Evolutionary conservation across 495 filamentous ascomycete genomes (phyloP), one percentile per base, ranked within the genome.

Genomic region (Aspergillus saccharolyticus): DNA sequence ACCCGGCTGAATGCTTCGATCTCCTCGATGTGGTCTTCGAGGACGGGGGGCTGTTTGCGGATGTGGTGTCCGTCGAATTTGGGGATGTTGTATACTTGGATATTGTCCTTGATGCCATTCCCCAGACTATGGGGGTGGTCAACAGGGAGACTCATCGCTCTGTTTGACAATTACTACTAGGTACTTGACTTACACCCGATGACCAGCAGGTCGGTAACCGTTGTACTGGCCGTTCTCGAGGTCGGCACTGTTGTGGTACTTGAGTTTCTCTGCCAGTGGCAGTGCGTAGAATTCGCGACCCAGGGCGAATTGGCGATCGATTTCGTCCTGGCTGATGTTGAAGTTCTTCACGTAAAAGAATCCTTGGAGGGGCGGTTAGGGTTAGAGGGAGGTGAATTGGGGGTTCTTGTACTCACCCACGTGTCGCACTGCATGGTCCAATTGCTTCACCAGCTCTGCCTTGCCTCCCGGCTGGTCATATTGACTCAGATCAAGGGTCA

Each of bases 331-430:
- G 30, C 68, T 69, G 44, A 85, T 75, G 39, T 80, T 80, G 57
- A 81, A 79, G 63, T 78, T 77, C 44, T 71, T 76, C 6, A 84
- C 77, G 58, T 83, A 81, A 67, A 83, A 83, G 65, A 83, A 83
- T 12, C 71, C 70, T 74, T 42, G 46, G 53, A 65, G 25, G 18
- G 42, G 33, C 47, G 46, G 20, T 63, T 53, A 48, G 30, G 24
- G 9, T 47, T 44, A 2, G 17, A 28, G 15, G 6, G 44, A 10
- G 8, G 17, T 9, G 4, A 4, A 28, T 28, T 28, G 25, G 3
- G 16, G 1, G 21, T 21, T 2, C 10, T 24, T 12, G 16, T 30
- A 58, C 72, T 67, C 54, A 71, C 80, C 81, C 42, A 83, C 76
- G 44, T 82, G 66, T 19, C 75, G 72, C 2, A 83, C 78, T 1